Evolutionary conservation across 2,329 filamentous ascomycete species (phyloP), one percentile per base, ranked within the genome.

Genomic region (Didymella sp.): DNA sequence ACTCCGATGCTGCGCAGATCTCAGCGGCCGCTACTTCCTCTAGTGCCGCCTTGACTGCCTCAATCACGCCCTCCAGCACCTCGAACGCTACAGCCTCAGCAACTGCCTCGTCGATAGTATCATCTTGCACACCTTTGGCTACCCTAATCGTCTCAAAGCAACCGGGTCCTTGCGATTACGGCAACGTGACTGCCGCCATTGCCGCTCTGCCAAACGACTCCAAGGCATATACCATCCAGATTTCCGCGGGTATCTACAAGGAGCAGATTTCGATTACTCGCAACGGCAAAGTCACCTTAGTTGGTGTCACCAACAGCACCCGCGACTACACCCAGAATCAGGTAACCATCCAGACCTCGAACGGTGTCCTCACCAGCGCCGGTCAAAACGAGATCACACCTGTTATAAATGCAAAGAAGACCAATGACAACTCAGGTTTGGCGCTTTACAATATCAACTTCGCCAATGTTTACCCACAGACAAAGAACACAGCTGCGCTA

Each of bases 391-490:
- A 82, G 54, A 61, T 72, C 40, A 82, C 80, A 0, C 79, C 79
- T 0, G 72, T 81, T 9, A 72, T 82, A 40, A 76, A 79, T 59
- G 73, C 74, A 47, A 81, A 81, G 69, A 81, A 79, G 50, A 77
- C 59, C 2, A 56, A 42, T 9, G 61, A 63, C 33, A 59, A 63
- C 35, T 65, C 63, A 11, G 63, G 63, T 2, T 24, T 65, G 25
- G 63, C 61, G 6, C 3, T 65, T 4, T 63, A 65, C 44, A 65
- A 65, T 28, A 63, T 65, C 64, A 83, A 85, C 63, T 78, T 84
- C 64, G 72, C 48, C 46, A 73, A 74, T 5, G 58, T 62, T 1
- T 69, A 65, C 22, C 64, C 66, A n/a, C 60, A 63, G 38, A 67
- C 61, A 8, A 58, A 56, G 8, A 74, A 75, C 33, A 74, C 71